phyloP scores from a whole-genome alignment of 2,329 filamentous ascomycete species.

The Penicillium nordicum region DNA sequence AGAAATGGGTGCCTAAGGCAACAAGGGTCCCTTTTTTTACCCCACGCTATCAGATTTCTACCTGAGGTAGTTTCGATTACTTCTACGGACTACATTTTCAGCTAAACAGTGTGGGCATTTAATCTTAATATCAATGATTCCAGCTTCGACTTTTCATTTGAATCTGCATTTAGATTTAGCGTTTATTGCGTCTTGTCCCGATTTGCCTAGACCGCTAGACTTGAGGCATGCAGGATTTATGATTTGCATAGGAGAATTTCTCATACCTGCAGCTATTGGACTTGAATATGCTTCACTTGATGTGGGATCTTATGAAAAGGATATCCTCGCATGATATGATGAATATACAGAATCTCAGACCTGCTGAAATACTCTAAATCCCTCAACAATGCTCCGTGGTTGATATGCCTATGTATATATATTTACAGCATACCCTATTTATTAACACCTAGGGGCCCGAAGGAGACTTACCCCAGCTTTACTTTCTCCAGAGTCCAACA shows the following conservation, averaged over 20 bases:
- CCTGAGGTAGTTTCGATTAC: neutral
- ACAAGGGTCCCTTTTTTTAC: neutral
- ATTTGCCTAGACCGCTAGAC: slow-evolving; percentile 1
- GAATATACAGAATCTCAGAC: neutral
- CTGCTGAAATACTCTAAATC: too few species aligned
- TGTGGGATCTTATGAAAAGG: neutral
- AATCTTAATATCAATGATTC: neutral
- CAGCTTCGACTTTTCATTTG: neutral
- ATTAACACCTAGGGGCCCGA: too few species aligned
- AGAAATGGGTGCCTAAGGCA: neutral
- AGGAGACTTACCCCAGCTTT: too few species aligned
- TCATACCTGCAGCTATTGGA: neutral
- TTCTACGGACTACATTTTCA: neutral
- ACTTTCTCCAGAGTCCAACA: too few species aligned
- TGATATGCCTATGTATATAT: too few species aligned
- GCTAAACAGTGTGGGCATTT: neutral
- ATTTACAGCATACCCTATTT: too few species aligned
- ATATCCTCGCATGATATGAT: too few species aligned
- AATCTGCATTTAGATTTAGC: neutral
- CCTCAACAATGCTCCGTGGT: too few species aligned
- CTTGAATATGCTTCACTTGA: neutral
- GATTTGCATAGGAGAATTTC: neutral
- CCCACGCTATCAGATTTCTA: slow-evolving; percentile 1
- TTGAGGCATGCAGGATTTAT: slow-evolving; percentile 3
- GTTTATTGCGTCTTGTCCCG: neutral